A percentile compares a stretch with the other conserved stretches of the same genome.
Evolutionary conservation across 2,329 filamentous ascomycete species (phyloP).

Genomic region (Penicillium glabrum): DNA sequence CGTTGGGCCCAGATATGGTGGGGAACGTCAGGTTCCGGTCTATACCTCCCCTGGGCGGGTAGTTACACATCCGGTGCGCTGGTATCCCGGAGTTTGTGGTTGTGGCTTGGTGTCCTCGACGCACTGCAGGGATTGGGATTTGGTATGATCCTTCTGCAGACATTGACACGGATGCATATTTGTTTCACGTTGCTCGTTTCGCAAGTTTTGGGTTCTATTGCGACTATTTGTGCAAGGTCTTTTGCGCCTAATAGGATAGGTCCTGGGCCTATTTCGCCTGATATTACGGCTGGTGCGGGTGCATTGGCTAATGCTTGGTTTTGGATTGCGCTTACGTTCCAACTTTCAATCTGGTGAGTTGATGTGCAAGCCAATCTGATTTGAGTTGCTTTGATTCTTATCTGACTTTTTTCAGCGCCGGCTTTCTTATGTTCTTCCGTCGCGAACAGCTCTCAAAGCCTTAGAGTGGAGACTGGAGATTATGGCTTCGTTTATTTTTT

Average conservation of each 20-base stretch:
- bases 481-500: not conserved
- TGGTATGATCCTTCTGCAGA: slow-evolving; percentile 67
- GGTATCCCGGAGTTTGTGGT: slow-evolving; percentile 60
- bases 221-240: slow-evolving; percentile 62
- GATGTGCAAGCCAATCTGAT: slow-evolving; percentile 23
- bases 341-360: slow-evolving; percentile 60
- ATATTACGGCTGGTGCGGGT: slow-evolving; percentile 53
- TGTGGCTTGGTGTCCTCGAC: slow-evolving; percentile 67
- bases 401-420: slow-evolving; percentile 28
- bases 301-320: slow-evolving; percentile 56
- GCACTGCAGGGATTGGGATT: slow-evolving; percentile 65
- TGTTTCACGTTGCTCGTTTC: slow-evolving; percentile 60
- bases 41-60: slow-evolving; percentile 64
- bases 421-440: slow-evolving; percentile 46
- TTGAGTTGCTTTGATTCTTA: not conserved
- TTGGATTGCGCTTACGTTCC: slow-evolving; percentile 60
- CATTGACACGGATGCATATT: slow-evolving; percentile 64
- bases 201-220: slow-evolving; percentile 62
- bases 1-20: slow-evolving; percentile 69
- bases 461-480: not conserved
- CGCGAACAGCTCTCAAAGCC: slow-evolving; percentile 48
- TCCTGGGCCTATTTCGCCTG: slow-evolving; percentile 62
- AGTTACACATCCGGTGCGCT: slow-evolving; percentile 55
- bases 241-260: slow-evolving; percentile 62
- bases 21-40: slow-evolving; percentile 60